Percentiles rank a stretch among this genome's conserved stretches.
phyloP scores from a whole-genome alignment of 768 basidiomycete genomes.

The Amanita pseudoporphyria region DNA sequence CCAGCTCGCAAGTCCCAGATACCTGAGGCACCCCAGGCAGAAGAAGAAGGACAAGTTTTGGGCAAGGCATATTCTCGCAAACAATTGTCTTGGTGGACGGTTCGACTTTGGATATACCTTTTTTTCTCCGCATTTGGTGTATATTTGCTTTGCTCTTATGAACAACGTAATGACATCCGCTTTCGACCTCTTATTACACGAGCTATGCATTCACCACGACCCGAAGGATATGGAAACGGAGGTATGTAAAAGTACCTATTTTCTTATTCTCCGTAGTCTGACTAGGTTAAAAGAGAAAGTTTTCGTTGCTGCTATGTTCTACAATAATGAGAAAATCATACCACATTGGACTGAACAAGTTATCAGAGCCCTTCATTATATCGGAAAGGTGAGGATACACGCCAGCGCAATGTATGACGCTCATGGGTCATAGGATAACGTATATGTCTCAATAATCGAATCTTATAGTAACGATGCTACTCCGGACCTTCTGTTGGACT shows the following conservation, averaged over 20 bases:
- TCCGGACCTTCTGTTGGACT: not conserved
- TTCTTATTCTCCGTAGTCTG: not conserved
- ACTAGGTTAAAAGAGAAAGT: not conserved
- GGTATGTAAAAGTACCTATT: not conserved
- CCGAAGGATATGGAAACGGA: slow-evolving; percentile 15
- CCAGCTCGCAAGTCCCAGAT: not conserved
- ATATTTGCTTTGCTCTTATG: slow-evolving; percentile 12
- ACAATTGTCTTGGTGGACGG: slow-evolving; percentile 3
- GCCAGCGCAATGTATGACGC: not conserved
- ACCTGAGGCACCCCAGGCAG: not conserved
- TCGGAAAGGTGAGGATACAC: not conserved
- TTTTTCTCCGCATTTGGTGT: slow-evolving; percentile 2
- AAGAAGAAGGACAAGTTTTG: not conserved
- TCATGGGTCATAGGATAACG: not conserved
- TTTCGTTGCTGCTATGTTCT: slow-evolving; percentile 1
- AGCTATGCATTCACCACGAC: slow-evolving; percentile 13
- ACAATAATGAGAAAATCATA: slow-evolving; percentile 1
- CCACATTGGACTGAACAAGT: slow-evolving; percentile 1
- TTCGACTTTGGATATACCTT: slow-evolving; percentile 1
- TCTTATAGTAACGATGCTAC: not conserved
- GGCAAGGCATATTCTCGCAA: not conserved
- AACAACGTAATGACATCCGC: slow-evolving; percentile 17
- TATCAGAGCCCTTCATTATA: not conserved
- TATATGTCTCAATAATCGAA: not conserved
- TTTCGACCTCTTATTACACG: slow-evolving; percentile 13